These are phyloP conservation scores for Neurospora africana DNA, from an alignment of 495 filamentous ascomycete genomes.

Conservation along the genomic window DNA sequence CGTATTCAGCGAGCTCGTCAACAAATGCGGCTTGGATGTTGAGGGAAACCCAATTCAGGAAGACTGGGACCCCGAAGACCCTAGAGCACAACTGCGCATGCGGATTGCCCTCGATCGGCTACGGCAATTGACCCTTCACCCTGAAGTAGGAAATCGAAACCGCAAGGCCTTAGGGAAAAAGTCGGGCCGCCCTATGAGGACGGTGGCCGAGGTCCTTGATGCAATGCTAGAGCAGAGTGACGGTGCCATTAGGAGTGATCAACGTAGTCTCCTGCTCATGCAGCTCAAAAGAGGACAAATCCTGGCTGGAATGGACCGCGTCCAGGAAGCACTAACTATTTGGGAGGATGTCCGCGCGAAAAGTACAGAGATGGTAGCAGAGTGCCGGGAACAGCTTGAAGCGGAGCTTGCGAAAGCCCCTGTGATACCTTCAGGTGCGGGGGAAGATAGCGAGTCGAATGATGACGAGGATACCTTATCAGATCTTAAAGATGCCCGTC, in stretches of 20 bases:
- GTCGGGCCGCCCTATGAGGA: slow-evolving; percentile 53
- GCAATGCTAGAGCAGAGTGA: slow-evolving; percentile 83
- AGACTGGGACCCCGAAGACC: slow-evolving; percentile 54
- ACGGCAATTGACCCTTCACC: slow-evolving; percentile 79
- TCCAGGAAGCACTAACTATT: slow-evolving; percentile 48
- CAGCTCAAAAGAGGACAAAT: slow-evolving; percentile 64
- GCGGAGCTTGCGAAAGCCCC: slow-evolving; percentile 38
- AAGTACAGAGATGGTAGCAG: slow-evolving; percentile 45
- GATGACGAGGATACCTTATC: slow-evolving; percentile 17
- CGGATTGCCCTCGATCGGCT: slow-evolving; percentile 40
- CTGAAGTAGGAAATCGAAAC: slow-evolving; percentile 60
- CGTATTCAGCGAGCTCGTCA: slow-evolving; percentile 62
- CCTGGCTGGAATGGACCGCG: slow-evolving; percentile 47
- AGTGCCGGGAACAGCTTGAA: slow-evolving; percentile 52
- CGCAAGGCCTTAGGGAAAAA: slow-evolving; percentile 54
- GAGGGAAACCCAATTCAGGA: slow-evolving; percentile 49
- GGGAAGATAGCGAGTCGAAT: slow-evolving; percentile 33
- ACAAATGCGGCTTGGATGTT: slow-evolving; percentile 51
- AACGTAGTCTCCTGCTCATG: slow-evolving; percentile 50
- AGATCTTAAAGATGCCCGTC: slow-evolving; percentile 40
- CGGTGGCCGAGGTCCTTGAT: slow-evolving; percentile 72
- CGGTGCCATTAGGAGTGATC: slow-evolving; percentile 48
- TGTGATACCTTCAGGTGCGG: slow-evolving; percentile 17
- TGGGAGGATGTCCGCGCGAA: slow-evolving; percentile 54
- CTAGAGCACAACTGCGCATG: slow-evolving; percentile 52